Evolutionary conservation across 768 basidiomycete species (phyloP).

Genomic region (Lactarius psammicola): DNA sequence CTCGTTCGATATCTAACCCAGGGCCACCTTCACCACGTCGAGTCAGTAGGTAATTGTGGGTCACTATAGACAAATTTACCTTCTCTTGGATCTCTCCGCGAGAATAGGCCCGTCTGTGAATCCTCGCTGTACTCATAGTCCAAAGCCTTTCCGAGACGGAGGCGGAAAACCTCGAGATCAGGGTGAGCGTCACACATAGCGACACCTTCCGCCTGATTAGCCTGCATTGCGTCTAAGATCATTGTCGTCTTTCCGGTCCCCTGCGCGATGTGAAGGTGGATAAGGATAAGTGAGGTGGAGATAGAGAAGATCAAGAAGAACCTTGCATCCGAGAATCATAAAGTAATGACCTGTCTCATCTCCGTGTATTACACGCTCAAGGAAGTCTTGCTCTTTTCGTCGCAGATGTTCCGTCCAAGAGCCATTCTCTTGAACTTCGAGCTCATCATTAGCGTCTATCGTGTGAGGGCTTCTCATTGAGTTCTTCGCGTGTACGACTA

Average conservation of each 20-base stretch:
- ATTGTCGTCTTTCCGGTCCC: constrained; percentile 83
- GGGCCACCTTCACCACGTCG: constrained; percentile 50
- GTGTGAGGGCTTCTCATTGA: constrained; percentile 32
- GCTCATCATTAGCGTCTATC: constrained; percentile 33
- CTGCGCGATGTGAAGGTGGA: constrained; percentile 35
- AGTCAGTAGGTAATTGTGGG: constrained; percentile 21
- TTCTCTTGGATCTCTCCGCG: constrained; percentile 80
- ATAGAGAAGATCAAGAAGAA: constrained; percentile 32
- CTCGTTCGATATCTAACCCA: constrained; percentile 78
- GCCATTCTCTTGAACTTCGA: constrained; percentile 38
- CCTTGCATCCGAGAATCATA: constrained; percentile 77
- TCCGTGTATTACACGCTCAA: constrained; percentile 80
- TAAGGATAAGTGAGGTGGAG: constrained; percentile 14
- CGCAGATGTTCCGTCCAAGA: constrained; percentile 62
- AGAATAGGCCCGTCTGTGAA: constrained; percentile 76
- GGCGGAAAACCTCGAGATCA: constrained; percentile 81
- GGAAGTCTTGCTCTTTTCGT: constrained; percentile 68
- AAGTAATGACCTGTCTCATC: constrained; percentile 70
- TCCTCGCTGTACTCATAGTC: constrained; percentile 88
- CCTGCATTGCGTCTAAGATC: constrained; percentile 79
- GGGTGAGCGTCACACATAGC: constrained; percentile 82
- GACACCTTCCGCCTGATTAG: constrained; percentile 67
- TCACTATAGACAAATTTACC: constrained; percentile 38
- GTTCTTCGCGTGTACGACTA: constrained; percentile 49
- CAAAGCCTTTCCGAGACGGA: constrained; percentile 80